Conservation (phyloP, 108 stramenopile genomes). For the Skeletonema marinoi region DNA sequence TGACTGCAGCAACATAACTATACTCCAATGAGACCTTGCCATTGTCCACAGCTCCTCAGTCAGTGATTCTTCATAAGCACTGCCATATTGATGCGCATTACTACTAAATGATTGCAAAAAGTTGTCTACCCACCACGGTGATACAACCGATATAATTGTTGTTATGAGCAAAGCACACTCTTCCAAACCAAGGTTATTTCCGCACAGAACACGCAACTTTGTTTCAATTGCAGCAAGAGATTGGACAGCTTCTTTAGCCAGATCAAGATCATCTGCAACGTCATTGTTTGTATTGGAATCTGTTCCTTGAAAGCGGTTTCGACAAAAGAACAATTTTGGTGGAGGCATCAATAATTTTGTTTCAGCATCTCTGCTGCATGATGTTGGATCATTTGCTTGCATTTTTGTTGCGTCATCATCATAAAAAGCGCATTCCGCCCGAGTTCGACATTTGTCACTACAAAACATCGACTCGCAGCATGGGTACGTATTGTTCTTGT, state of each 20-base stretch:
- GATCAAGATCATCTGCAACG: neutral
- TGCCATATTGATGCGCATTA: neutral
- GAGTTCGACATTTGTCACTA: constrained; percentile 24
- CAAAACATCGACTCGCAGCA: constrained; percentile 47
- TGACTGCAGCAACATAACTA: neutral
- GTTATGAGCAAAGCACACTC: constrained; percentile 42
- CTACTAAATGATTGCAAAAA: neutral
- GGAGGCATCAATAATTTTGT: neutral
- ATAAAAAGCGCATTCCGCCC: constrained; percentile 16
- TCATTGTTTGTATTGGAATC: neutral
- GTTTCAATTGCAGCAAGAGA: constrained; percentile 21
- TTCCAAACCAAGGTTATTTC: constrained; percentile 21
- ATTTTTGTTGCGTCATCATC: neutral
- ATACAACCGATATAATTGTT: constrained; percentile 25
- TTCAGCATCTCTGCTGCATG: neutral
- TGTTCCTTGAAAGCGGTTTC: constrained; percentile 19
- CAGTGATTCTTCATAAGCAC: constrained; percentile 36
- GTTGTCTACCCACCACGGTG: constrained; percentile 9
- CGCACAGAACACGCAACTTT: constrained; percentile 8
- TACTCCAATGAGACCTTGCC: constrained; percentile 30
- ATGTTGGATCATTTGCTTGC: neutral
- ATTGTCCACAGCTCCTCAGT: constrained; percentile 47
- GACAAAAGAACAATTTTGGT: constrained; percentile 46
- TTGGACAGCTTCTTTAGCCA: constrained; percentile 7
- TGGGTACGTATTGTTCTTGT: neutral